Conservation (phyloP, 106 monocot genomes). For the Hemerocallis citrina region DNA sequence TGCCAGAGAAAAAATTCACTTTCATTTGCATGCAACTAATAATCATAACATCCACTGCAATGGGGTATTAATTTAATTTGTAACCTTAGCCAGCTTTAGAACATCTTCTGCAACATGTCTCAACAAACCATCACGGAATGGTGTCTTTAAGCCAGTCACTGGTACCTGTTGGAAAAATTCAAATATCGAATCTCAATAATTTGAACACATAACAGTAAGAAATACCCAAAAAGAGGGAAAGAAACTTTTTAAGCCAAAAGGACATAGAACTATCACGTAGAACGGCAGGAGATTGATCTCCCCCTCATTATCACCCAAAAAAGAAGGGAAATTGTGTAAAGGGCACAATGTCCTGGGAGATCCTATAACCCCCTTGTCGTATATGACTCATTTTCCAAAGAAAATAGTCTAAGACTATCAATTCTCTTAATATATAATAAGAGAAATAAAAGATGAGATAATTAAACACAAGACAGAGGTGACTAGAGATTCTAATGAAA, state of each 20-base stretch:
- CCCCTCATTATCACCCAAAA: too few species aligned
- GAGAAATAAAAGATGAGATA: not conserved
- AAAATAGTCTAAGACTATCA: too few species aligned
- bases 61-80: not conserved
- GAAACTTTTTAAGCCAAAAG: not conserved
- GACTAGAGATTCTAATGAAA: not conserved
- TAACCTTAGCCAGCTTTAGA: conserved; percentile 74
- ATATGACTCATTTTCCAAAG: too few species aligned
- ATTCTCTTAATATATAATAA: not conserved
- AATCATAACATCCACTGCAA: conserved; percentile 3
- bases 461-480: not conserved
- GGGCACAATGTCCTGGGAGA: too few species aligned
- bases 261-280: not conserved
- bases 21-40: not conserved
- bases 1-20: not conserved
- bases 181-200: not conserved
- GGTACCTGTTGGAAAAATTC: conserved; percentile 47
- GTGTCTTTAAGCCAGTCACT: conserved; percentile 85
- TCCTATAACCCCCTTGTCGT: too few species aligned
- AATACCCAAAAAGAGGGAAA: not conserved
- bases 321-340: too few species aligned
- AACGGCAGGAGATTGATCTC: too few species aligned
- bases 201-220: not conserved
- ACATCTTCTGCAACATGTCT: conserved; percentile 89
- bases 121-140: conserved; percentile 79